Base-by-base conservation (phyloP, 208 protist species). In the Leishmania tropica region DNA sequence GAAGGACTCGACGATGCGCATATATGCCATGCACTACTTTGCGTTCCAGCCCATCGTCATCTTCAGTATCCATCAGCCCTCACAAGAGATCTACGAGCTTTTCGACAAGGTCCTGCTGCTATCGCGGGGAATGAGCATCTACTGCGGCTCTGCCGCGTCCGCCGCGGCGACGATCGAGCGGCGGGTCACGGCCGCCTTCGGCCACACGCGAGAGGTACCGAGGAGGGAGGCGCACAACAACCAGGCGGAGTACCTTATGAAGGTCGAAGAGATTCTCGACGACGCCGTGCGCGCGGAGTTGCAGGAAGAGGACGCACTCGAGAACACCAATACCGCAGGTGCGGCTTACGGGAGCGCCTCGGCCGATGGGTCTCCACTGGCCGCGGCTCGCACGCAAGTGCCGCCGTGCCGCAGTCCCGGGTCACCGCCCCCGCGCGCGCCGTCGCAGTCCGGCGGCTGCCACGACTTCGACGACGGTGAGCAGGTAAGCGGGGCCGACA, bases 31-130 rank as follows among this genome's bases (percentile, higher is more conserved):
- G 19, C 86, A 94, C 87, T 98, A 93, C 88, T 97, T 97, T 80
- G 89, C 94, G 24, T 98, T 97, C 78, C 80, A 84, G 42, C 94
- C 96, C 19, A 94, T 96, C 78, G 93, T 98, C 80, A 95, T 98
- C 77, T 98, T 98, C 85, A 96, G 90, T 80, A 98, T 98, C 80
- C 96, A 98, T 83, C 96, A 98, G 83, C 96, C 96, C 35, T 98
- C 95, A 47, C 86, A 91, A 58, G 90, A 96, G 76, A 98, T 98
- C 79, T 98, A 92, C 85, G 79, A 89, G 42, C 75, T 97, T 4
- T 98, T 98, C 81, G 96, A 98, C 77, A 93, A 97, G 75, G 80
- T 98, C 17, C 78, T 98, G 51, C 85, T 98, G 58, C 88, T 98
- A 40, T 96, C 94, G 3, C 83, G 88, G 31, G 96, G 96, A 35